Percentiles rank a stretch among this genome's conserved stretches.
These are phyloP conservation scores for Tolypocladium guangdongense DNA, from an alignment of 2,329 filamentous ascomycete species.

Conservation along the genomic window DNA sequence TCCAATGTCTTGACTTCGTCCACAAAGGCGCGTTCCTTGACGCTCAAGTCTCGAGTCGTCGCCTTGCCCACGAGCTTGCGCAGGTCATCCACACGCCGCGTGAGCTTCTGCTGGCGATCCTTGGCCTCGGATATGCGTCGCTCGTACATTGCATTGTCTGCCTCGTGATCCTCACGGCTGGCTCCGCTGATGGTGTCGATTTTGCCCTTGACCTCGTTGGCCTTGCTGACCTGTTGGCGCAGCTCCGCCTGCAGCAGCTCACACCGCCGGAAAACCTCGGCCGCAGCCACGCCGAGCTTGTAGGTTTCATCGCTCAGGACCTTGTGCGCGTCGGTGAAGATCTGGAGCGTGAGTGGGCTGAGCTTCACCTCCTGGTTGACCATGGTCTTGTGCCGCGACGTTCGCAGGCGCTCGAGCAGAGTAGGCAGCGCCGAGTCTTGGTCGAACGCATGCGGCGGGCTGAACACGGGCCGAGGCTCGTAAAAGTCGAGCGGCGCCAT, in stretches of 20 bases:
- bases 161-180: conserved; percentile 35
- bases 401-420: conserved; percentile 45
- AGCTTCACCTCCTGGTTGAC: conserved; percentile 59
- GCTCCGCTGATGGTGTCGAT: conserved; percentile 51
- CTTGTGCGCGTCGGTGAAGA: conserved; percentile 64
- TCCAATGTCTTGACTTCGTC: conserved; percentile 45
- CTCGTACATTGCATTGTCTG: conserved; percentile 46
- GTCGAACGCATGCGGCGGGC: conserved; percentile 50
- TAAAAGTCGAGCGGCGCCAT: conserved; percentile 40
- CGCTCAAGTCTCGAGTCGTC: conserved; percentile 29
- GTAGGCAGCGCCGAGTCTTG: conserved; percentile 43
- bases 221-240: conserved; percentile 54
- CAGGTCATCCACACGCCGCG: conserved; percentile 49
- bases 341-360: conserved; percentile 57
- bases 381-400: conserved; percentile 48
- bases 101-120: conserved; percentile 44
- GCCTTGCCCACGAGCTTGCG: conserved; percentile 31
- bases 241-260: conserved; percentile 58
- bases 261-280: conserved; percentile 63
- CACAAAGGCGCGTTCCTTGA: conserved; percentile 33
- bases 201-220: conserved; percentile 51
- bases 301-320: conserved; percentile 60
- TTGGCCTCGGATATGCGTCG: conserved; percentile 44
- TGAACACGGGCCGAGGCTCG: conserved; percentile 56
- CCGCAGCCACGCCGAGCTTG: conserved; percentile 55